Evolutionary conservation across 1,139 yeast genomes (phyloP).

Genomic region (Zygoascus sp.): DNA sequence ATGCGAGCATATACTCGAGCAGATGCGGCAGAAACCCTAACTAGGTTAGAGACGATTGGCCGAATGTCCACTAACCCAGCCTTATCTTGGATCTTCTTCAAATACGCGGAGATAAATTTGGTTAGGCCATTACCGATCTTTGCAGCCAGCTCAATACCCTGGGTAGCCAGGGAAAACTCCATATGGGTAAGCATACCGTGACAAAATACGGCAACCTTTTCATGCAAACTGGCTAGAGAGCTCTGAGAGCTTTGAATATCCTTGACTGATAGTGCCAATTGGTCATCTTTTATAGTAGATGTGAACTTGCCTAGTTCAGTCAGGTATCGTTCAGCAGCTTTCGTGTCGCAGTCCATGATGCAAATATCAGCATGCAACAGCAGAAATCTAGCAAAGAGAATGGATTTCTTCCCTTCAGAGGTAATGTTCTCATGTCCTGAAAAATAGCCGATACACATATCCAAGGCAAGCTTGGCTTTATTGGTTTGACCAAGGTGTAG

Average conservation of each 20-base stretch:
- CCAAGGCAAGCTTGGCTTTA: neutral
- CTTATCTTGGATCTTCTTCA: slow-evolving; percentile 1
- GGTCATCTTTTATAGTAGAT: neutral
- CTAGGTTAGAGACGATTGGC: neutral
- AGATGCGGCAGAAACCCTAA: slow-evolving; percentile 1
- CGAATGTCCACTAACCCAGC: neutral
- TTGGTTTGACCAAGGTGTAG: neutral
- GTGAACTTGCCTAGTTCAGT: slow-evolving; percentile 7
- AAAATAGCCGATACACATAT: neutral
- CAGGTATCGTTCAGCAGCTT: slow-evolving; percentile 2
- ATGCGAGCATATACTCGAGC: slow-evolving; percentile 4
- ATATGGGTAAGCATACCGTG: slow-evolving; percentile 4
- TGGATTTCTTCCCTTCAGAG: neutral
- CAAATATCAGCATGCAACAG: slow-evolving; percentile 3
- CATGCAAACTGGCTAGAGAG: slow-evolving; percentile 1
- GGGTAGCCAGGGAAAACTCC: neutral
- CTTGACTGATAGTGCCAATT: neutral
- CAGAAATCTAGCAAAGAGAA: slow-evolving; percentile 3
- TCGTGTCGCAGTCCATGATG: slow-evolving; percentile 2
- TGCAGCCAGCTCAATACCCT: slow-evolving; percentile 1
- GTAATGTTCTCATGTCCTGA: neutral
- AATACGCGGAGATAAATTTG: slow-evolving; percentile 7
- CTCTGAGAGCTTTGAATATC: neutral
- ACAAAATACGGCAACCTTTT: slow-evolving; percentile 2
- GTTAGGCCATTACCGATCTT: slow-evolving; percentile 7